These are phyloP conservation scores for Gryganskiella cystojenkinii DNA, from an alignment of 192 early-diverging fungal species.

Conservation along the genomic window DNA sequence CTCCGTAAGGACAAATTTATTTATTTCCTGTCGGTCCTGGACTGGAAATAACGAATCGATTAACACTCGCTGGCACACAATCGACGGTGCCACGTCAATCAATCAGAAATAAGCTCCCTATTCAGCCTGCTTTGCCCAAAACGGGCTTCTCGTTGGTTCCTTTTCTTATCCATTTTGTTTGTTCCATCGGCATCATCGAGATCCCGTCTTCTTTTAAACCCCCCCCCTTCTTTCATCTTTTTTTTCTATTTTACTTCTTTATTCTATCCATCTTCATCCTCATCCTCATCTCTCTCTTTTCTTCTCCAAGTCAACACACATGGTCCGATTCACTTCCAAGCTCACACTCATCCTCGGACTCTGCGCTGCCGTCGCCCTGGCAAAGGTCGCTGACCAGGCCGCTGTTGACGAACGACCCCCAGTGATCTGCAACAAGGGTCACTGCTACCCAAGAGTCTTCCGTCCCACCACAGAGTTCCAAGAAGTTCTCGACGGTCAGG, in stretches of 20 bases:
- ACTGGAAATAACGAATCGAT: no score
- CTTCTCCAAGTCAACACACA: background rate
- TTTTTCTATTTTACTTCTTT: background rate
- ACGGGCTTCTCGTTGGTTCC: no score
- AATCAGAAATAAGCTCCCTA: no score
- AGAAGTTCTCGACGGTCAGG: constrained; percentile 66
- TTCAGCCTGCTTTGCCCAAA: no score
- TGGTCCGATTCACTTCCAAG: constrained; percentile 37
- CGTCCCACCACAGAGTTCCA: constrained; percentile 68
- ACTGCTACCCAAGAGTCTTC: constrained; percentile 71
- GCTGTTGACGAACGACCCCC: constrained; percentile 19
- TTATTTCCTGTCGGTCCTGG: no score
- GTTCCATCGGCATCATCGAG: no score
- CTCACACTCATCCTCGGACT: constrained; percentile 45
- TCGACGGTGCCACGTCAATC: no score
- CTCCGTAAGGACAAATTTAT: no score
- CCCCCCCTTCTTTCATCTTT: no score
- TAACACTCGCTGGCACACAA: no score
- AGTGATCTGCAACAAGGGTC: constrained; percentile 47
- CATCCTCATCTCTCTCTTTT: constrained; percentile 1
- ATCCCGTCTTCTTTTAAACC: no score
- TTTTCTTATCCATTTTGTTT: no score
- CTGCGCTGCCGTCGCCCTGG: constrained; percentile 33
- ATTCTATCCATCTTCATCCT: background rate
- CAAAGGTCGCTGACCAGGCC: constrained; percentile 23